Evolutionary conservation across 345 rosid genomes (phyloP).

Genomic region (Barbarea vulgaris): DNA sequence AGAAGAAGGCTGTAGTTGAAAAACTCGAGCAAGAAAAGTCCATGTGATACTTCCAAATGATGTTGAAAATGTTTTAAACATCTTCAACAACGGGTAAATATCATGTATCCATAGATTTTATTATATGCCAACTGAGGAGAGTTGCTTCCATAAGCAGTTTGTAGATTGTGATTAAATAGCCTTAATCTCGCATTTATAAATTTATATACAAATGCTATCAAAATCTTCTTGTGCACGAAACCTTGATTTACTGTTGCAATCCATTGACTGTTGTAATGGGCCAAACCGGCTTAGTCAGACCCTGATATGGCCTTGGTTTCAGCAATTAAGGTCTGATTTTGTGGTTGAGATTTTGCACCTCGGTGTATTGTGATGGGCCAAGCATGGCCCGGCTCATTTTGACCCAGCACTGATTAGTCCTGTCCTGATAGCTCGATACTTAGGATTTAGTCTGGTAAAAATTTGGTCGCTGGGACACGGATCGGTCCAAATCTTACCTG

Average conservation of each 20-base stretch:
- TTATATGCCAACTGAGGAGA: conserved; percentile 13
- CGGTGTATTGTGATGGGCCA: background rate
- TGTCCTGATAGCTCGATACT: background rate
- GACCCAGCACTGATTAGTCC: background rate
- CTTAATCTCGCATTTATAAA: background rate
- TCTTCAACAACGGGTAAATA: conserved; percentile 30
- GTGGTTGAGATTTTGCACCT: background rate
- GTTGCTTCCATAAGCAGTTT: conserved; percentile 23
- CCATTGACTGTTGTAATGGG: background rate
- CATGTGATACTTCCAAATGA: background rate
- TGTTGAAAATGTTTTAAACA: background rate
- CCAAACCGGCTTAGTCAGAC: background rate
- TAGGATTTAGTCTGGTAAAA: conserved; percentile 12
- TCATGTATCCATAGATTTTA: conserved; percentile 22
- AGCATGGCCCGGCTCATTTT: conserved; percentile 7
- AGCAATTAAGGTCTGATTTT: background rate
- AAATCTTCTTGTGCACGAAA: background rate
- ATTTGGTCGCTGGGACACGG: background rate
- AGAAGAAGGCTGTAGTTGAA: conserved; percentile 64
- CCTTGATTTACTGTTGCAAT: background rate
- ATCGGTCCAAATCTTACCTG: background rate
- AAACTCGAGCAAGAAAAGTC: conserved; percentile 64
- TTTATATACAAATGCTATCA: background rate
- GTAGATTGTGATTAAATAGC: conserved; percentile 22
- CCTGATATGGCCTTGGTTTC: background rate